Evolutionary conservation across 257 asterid species (phyloP).

Genomic region (Hygrophila difformis): DNA sequence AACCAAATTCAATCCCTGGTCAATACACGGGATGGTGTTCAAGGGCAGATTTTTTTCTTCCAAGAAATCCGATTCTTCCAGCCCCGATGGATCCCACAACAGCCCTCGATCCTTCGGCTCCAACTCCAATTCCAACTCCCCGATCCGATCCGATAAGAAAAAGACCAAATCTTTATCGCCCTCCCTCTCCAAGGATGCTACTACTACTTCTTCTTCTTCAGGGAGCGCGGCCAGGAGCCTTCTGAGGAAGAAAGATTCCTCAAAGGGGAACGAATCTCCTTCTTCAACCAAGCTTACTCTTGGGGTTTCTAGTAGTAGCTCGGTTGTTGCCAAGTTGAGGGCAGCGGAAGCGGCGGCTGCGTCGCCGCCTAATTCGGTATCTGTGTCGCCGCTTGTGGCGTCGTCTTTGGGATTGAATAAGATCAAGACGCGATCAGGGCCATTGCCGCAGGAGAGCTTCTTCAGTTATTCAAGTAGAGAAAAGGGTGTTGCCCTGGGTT

Average conservation of each 20-base stretch:
- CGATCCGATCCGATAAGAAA: constrained; percentile 84
- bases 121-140: constrained; percentile 73
- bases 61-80: constrained; percentile 71
- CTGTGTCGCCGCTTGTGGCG: constrained; percentile 85
- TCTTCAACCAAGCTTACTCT: constrained; percentile 30
- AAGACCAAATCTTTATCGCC: constrained; percentile 56
- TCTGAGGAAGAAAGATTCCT: constrained; percentile 38
- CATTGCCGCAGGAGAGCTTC: constrained; percentile 96
- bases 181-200: constrained; percentile 49
- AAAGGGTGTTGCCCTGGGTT: constrained; percentile 60
- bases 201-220: constrained; percentile 19
- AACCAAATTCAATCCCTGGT: too few species aligned
- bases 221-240: constrained; percentile 27
- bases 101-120: constrained; percentile 87
- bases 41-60: constrained; percentile 88
- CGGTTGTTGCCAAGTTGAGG: constrained; percentile 28
- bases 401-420: constrained; percentile 91
- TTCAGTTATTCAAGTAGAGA: constrained; percentile 69
- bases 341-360: constrained; percentile 32
- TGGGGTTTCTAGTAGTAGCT: constrained; percentile 18
- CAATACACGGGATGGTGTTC: constrained; percentile 98
- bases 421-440: constrained; percentile 99
- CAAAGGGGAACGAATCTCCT: constrained; percentile 35
- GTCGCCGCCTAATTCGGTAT: constrained; percentile 27
- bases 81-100: constrained; percentile 90